phyloP scores from a whole-genome alignment of 805 yeast genomes.

The Brettanomyces bruxellensis region DNA sequence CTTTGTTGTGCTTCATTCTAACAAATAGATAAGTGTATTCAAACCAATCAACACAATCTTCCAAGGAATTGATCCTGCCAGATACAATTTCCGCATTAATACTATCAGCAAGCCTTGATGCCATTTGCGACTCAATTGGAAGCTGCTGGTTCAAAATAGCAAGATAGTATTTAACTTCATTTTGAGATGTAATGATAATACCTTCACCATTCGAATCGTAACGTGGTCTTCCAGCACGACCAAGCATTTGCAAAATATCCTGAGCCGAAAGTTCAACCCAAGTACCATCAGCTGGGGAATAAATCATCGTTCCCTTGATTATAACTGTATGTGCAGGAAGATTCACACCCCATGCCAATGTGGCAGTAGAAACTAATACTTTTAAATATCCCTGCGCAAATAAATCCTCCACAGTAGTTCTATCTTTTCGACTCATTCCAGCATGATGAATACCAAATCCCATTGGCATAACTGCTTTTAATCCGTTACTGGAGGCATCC shows the following conservation, averaged over 20 bases:
- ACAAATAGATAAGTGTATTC: slow-evolving; percentile 70
- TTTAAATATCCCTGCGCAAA: slow-evolving; percentile 85
- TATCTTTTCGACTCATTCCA: slow-evolving; percentile 64
- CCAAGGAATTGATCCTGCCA: slow-evolving; percentile 51
- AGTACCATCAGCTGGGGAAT: slow-evolving; percentile 80
- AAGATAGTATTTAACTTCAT: slow-evolving; percentile 78
- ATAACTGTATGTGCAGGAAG: slow-evolving; percentile 92
- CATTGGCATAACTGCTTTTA: slow-evolving; percentile 50
- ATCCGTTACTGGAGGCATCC: slow-evolving; percentile 38
- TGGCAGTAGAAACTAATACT: slow-evolving; percentile 82
- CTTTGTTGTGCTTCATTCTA: slow-evolving; percentile 69
- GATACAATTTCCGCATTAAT: slow-evolving; percentile 81
- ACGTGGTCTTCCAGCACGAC: slow-evolving; percentile 95
- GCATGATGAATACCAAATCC: slow-evolving; percentile 94
- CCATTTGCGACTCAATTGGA: slow-evolving; percentile 85
- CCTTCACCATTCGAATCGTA: slow-evolving; percentile 92
- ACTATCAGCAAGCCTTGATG: slow-evolving; percentile 60
- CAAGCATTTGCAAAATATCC: slow-evolving; percentile 94
- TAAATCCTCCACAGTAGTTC: slow-evolving; percentile 72
- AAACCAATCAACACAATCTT: slow-evolving; percentile 76
- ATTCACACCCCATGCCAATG: slow-evolving; percentile 96
- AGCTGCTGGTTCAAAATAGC: slow-evolving; percentile 86
- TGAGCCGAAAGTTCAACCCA: slow-evolving; percentile 95
- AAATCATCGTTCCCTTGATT: slow-evolving; percentile 87
- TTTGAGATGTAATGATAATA: slow-evolving; percentile 79